phyloP scores from a whole-genome alignment of 805 yeast genomes.

The Scheffersomyces amazonensis region DNA sequence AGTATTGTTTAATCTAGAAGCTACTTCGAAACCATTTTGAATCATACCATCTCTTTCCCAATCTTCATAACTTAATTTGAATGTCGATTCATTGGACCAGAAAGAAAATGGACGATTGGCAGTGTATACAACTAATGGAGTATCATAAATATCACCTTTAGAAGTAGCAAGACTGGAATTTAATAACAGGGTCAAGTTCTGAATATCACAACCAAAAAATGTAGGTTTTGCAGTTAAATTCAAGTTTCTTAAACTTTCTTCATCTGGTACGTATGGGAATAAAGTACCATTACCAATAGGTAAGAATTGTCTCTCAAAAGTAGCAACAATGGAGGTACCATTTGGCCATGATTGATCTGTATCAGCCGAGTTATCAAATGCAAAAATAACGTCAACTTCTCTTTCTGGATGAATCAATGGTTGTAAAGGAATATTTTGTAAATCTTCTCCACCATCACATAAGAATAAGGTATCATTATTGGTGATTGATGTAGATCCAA shows the following conservation, averaged over 20 bases:
- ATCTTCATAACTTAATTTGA: conserved; percentile 58
- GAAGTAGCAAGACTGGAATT: conserved; percentile 6
- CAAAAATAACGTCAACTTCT: conserved; percentile 34
- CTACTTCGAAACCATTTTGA: conserved; percentile 70
- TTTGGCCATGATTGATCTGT: conserved; percentile 33
- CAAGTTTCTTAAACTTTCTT: conserved; percentile 51
- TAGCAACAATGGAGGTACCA: conserved; percentile 30
- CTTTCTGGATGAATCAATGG: conserved; percentile 36
- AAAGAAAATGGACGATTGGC: conserved; percentile 71
- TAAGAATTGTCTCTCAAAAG: conserved; percentile 34
- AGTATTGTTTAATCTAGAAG: conserved; percentile 64
- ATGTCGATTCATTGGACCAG: conserved; percentile 71
- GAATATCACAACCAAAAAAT: conserved; percentile 79
- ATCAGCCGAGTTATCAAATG: conserved; percentile 37
- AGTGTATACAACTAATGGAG: conserved; percentile 75
- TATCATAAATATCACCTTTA: conserved; percentile 32
- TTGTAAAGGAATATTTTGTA: conserved; percentile 34
- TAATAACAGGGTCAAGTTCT: conserved; percentile 53
- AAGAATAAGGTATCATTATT: conserved; percentile 24
- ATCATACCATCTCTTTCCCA: conserved; percentile 59
- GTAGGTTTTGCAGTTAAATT: conserved; percentile 69
- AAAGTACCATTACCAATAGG: conserved; percentile 54
- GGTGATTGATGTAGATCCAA: conserved; percentile 20
- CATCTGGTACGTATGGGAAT: conserved; percentile 81
- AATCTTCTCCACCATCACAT: conserved; percentile 43